Percentiles rank a stretch among this genome's conserved stretches.
phyloP scores from a whole-genome alignment of 768 basidiomycete genomes.

The Phylloporus sp. region DNA sequence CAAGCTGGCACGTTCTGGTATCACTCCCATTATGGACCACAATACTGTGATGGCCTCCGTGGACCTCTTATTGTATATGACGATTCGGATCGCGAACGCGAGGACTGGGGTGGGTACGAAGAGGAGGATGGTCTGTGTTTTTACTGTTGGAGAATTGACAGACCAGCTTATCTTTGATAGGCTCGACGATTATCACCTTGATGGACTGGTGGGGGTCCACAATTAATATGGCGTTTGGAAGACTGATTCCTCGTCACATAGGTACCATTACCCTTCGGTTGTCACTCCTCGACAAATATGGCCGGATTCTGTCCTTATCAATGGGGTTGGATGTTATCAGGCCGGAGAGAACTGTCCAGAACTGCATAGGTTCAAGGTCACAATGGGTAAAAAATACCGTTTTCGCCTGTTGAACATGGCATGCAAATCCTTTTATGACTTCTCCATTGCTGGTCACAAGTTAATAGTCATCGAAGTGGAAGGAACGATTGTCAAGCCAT shows the following conservation, averaged over 20 bases:
- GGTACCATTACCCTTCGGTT: constrained; percentile 17
- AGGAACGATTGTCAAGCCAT: constrained; percentile 34
- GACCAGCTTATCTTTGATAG: background rate
- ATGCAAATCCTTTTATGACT: constrained; percentile 30
- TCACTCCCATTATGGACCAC: constrained; percentile 19
- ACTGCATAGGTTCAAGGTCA: constrained; percentile 31
- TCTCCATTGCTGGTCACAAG: constrained; percentile 24
- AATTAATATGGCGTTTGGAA: background rate
- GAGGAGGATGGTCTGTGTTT: constrained; percentile 21
- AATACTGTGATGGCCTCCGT: constrained; percentile 41
- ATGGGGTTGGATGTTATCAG: constrained; percentile 37
- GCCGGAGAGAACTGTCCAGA: constrained; percentile 13
- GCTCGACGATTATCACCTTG: constrained; percentile 29
- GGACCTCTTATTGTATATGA: constrained; percentile 44
- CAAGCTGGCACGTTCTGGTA: constrained; percentile 42
- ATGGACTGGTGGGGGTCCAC: constrained; percentile 17
- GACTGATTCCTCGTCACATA: background rate
- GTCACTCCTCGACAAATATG: constrained; percentile 8
- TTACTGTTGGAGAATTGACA: background rate
- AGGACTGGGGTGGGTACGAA: constrained; percentile 9
- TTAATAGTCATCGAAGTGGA: constrained; percentile 42
- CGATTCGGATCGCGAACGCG: constrained; percentile 22
- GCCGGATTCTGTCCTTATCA: constrained; percentile 37
- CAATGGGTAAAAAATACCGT: constrained; percentile 34
- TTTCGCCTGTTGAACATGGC: constrained; percentile 36